These are phyloP conservation scores for Plasmodium knowlesi DNA, from an alignment of 169 alveolate genomes.

Conservation along the genomic window DNA sequence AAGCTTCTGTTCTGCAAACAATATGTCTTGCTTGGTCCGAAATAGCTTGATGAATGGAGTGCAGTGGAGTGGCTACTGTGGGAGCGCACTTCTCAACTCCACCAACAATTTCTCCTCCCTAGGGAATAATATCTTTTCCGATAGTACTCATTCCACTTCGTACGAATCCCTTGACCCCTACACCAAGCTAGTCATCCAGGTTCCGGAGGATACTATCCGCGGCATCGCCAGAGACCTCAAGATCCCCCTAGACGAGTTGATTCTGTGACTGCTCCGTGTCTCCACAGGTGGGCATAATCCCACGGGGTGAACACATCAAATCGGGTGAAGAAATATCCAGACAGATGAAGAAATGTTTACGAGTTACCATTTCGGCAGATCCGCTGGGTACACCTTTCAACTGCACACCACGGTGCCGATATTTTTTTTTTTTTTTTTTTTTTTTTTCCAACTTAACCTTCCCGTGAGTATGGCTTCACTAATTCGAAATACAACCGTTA, in stretches of 20 bases:
- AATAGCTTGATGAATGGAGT: slow-evolving; percentile 76
- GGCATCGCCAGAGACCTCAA: slow-evolving; percentile 49
- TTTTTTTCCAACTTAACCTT: background rate
- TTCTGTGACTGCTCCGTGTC: too few species aligned
- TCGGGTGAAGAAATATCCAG: background rate
- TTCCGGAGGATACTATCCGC: slow-evolving; percentile 66
- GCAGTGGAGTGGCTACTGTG: slow-evolving; percentile 77
- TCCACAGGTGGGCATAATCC: too few species aligned
- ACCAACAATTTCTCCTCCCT: slow-evolving; percentile 50
- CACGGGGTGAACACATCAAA: background rate
- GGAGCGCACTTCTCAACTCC: slow-evolving; percentile 61
- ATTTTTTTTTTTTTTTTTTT: too few species aligned
- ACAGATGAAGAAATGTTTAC: background rate
- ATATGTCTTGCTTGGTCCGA: slow-evolving; percentile 60
- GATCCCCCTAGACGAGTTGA: slow-evolving; percentile 71
- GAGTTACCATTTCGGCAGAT: background rate
- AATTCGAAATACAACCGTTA: background rate
- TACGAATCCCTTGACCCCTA: slow-evolving; percentile 71
- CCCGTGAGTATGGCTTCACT: background rate
- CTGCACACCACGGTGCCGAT: background rate
- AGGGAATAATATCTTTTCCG: slow-evolving; percentile 37
- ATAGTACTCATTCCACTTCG: background rate
- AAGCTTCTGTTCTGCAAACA: slow-evolving; percentile 39
- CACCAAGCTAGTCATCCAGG: slow-evolving; percentile 67
- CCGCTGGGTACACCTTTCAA: background rate